These are phyloP conservation scores for Corynespora cassiicola DNA, from an alignment of 2,329 filamentous ascomycete genomes.

Conservation along the genomic window DNA sequence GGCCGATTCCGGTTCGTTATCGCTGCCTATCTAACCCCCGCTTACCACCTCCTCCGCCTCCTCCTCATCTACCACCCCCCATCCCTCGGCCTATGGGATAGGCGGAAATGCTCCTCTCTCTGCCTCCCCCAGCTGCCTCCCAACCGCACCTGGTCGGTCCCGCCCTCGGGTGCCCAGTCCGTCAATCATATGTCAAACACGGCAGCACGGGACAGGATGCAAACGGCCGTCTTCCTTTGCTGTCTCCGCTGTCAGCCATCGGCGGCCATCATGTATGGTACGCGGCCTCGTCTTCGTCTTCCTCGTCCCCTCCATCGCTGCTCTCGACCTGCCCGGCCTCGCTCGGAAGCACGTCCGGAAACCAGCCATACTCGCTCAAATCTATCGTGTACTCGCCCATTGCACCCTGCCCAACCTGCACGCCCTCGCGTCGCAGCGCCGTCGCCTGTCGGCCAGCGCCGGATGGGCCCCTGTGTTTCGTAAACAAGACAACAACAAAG, in stretches of 20 bases:
- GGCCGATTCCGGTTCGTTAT: too few species aligned
- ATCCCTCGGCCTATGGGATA: too few species aligned
- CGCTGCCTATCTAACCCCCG: too few species aligned
- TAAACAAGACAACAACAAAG: conserved; percentile 27
- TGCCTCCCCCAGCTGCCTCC: too few species aligned
- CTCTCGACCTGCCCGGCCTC: conserved; percentile 47
- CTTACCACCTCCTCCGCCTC: too few species aligned
- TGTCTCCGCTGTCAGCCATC: too few species aligned
- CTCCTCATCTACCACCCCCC: too few species aligned
- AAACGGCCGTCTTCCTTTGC: conserved; percentile 8
- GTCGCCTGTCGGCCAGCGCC: conserved; percentile 56
- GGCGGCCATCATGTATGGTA: conserved; percentile 42
- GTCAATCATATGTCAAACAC: too few species aligned
- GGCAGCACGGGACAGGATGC: not conserved
- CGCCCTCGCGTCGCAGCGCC: conserved; percentile 54
- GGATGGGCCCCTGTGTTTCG: conserved; percentile 47
- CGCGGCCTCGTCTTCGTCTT: conserved; percentile 32
- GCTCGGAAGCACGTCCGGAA: conserved; percentile 58
- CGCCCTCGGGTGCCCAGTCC: too few species aligned
- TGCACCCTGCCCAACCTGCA: conserved; percentile 52
- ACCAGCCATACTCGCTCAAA: conserved; percentile 57
- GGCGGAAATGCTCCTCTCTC: too few species aligned
- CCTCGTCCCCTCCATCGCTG: conserved; percentile 39
- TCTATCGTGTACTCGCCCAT: conserved; percentile 58
- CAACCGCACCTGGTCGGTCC: too few species aligned